phyloP scores from a whole-genome alignment of 2,329 filamentous ascomycete genomes.

The Fonsecaea multimorphosa region DNA sequence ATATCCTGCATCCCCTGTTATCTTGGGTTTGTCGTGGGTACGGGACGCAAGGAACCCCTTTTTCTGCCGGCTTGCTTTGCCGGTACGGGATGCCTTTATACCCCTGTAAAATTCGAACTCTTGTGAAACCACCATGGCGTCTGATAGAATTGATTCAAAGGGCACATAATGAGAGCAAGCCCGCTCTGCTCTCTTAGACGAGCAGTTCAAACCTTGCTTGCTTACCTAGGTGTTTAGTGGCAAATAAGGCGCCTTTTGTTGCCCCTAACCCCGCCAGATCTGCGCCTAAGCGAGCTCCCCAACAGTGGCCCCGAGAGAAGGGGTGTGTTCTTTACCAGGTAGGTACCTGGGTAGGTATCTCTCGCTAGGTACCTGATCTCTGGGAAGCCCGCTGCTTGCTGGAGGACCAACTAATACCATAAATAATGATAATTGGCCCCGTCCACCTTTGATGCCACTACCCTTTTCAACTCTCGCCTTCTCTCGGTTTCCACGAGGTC shows the following conservation, averaged over 20 bases:
- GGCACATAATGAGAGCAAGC: not conserved
- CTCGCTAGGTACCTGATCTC: slow-evolving; percentile 3
- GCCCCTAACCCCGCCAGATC: slow-evolving; percentile 7
- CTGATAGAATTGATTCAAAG: not conserved
- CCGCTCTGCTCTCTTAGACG: not conserved
- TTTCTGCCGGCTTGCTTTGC: not conserved
- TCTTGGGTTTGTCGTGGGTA: not conserved
- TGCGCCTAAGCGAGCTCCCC: slow-evolving; percentile 3
- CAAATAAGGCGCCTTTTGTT: not conserved
- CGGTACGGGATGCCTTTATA: too few species aligned
- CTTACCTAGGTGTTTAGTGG: too few species aligned
- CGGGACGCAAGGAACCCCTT: not conserved
- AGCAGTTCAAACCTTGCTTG: not conserved
- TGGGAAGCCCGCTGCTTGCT: not conserved
- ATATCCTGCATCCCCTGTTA: not conserved
- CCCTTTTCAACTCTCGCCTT: not conserved
- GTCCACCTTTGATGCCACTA: not conserved
- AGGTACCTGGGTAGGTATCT: too few species aligned
- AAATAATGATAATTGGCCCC: not conserved
- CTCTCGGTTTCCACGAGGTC: not conserved
- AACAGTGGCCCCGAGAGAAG: not conserved
- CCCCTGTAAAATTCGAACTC: too few species aligned
- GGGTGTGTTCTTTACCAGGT: too few species aligned
- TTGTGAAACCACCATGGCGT: not conserved
- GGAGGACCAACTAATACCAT: not conserved